A percentile compares a stretch with the other conserved stretches of the same genome.
phyloP scores from a whole-genome alignment of 2,329 filamentous ascomycete species.

The Parastagonospora nodorum region DNA sequence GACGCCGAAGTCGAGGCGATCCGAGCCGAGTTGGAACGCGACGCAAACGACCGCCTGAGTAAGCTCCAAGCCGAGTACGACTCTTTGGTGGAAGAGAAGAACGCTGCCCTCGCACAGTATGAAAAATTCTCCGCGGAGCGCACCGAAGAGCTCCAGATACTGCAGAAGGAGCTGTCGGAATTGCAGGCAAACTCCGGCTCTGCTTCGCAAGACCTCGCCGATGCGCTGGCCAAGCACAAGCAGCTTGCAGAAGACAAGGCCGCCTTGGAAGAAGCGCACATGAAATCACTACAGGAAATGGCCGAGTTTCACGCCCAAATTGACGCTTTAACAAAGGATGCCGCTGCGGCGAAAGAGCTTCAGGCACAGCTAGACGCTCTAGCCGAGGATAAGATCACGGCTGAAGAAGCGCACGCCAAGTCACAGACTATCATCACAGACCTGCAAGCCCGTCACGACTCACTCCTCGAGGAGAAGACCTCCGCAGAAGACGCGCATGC shows the following conservation, averaged over 20 bases:
- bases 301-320: slow-evolving; percentile 30
- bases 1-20: slow-evolving; percentile 43
- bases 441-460: slow-evolving; percentile 36
- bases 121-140: slow-evolving; percentile 27
- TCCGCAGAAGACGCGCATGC: slow-evolving; percentile 36
- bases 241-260: slow-evolving; percentile 31
- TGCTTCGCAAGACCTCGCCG: slow-evolving; percentile 27
- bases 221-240: slow-evolving; percentile 29
- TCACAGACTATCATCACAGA: slow-evolving; percentile 35
- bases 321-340: slow-evolving; percentile 22
- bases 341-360: slow-evolving; percentile 10
- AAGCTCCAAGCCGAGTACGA: slow-evolving; percentile 41
- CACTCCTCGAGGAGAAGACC: slow-evolving; percentile 36
- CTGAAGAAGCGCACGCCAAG: slow-evolving; percentile 26
- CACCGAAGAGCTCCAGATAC: slow-evolving; percentile 21
- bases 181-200: slow-evolving; percentile 29
- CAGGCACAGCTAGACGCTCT: slow-evolving; percentile 18
- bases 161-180: slow-evolving; percentile 22
- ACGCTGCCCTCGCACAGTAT: slow-evolving; percentile 25
- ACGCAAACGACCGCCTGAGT: slow-evolving; percentile 41
- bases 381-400: slow-evolving; percentile 23
- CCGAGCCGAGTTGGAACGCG: slow-evolving; percentile 42
- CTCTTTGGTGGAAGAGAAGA: slow-evolving; percentile 36
- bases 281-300: slow-evolving; percentile 24
- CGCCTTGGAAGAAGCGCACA: slow-evolving; percentile 25